Percentiles rank a stretch among this genome's conserved stretches.
Evolutionary conservation across 768 basidiomycete species (phyloP).

Genomic region (Asterophora parasitica): DNA sequence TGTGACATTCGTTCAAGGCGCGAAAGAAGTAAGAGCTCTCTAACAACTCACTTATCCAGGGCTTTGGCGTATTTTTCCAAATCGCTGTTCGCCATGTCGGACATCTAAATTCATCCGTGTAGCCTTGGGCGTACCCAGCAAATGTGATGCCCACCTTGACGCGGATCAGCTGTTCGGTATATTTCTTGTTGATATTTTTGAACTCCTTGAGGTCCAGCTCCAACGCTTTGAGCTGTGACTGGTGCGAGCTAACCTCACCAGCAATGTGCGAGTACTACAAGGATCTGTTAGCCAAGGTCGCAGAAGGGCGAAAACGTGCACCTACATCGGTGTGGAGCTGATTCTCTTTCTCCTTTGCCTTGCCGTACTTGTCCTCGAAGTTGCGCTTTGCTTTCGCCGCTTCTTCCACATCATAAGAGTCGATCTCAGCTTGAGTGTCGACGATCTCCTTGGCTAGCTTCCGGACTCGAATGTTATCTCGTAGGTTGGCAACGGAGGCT

Average conservation of each 20-base stretch:
- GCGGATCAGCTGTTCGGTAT: conserved; percentile 87
- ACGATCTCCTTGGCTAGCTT: conserved; percentile 62
- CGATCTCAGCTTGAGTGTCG: conserved; percentile 65
- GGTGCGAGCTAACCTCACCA: conserved; percentile 76
- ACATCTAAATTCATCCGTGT: conserved; percentile 53
- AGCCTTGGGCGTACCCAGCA: neutral
- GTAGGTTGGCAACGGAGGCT: conserved; percentile 61
- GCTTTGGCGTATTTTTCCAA: conserved; percentile 98
- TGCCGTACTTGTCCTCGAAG: conserved; percentile 76
- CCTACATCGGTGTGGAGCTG: conserved; percentile 65
- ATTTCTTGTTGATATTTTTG: conserved; percentile 80
- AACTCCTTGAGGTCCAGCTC: conserved; percentile 78
- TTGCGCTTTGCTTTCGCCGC: conserved; percentile 79
- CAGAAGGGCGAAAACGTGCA: neutral
- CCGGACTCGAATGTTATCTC: conserved; percentile 80
- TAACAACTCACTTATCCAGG: conserved; percentile 75
- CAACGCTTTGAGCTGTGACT: conserved; percentile 58
- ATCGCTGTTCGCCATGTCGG: conserved; percentile 96
- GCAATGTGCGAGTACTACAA: conserved; percentile 71
- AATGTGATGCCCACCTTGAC: conserved; percentile 65
- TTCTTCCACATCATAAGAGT: conserved; percentile 75
- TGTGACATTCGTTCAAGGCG: conserved; percentile 7
- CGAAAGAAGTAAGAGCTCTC: neutral
- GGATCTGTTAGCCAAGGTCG: neutral
- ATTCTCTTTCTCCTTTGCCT: conserved; percentile 68